These are phyloP conservation scores for Sphagnurus paluster DNA, from an alignment of 1,284 basidiomycete species.

Conservation along the genomic window DNA sequence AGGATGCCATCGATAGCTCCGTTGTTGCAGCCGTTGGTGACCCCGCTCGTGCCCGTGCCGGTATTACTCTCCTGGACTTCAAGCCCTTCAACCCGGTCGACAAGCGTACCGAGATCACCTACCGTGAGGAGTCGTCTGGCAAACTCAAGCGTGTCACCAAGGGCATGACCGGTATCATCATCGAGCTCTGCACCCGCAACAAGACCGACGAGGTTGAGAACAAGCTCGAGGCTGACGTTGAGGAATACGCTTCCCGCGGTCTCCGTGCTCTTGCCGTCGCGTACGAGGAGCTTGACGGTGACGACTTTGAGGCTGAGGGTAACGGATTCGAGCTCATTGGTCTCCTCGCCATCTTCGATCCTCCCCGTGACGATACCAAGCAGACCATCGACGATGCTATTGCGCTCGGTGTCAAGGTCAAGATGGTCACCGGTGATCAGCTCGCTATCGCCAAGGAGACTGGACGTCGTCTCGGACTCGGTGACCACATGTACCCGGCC, in stretches of 20 bases:
- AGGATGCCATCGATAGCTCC: slow-evolving; percentile 94
- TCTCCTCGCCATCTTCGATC: slow-evolving; percentile 97
- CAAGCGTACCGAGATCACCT: slow-evolving; percentile 99
- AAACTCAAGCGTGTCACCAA: slow-evolving; percentile 98
- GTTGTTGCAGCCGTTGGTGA: slow-evolving; percentile 84
- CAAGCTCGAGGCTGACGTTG: slow-evolving; percentile 90
- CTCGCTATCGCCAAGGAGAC: slow-evolving; percentile 99
- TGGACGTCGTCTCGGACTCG: slow-evolving; percentile 90
- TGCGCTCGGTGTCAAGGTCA: slow-evolving; percentile 95
- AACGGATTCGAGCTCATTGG: slow-evolving; percentile 98
- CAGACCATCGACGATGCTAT: slow-evolving; percentile 98
- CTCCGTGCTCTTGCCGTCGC: slow-evolving; percentile 97
- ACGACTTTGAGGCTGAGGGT: slow-evolving; percentile 81
- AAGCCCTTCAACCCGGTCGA: slow-evolving; percentile 99
- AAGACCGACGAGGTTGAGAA: slow-evolving; percentile 92
- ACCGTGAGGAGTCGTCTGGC: slow-evolving; percentile 90
- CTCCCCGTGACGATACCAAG: slow-evolving; percentile 97
- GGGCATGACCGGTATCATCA: slow-evolving; percentile 98
- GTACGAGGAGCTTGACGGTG: slow-evolving; percentile 88
- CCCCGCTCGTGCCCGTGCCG: slow-evolving; percentile 74
- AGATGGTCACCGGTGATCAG: slow-evolving; percentile 99
- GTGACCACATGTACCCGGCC: slow-evolving; percentile 96
- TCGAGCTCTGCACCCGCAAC: slow-evolving; percentile 95
- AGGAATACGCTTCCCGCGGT: slow-evolving; percentile 95
- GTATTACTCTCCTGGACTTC: slow-evolving; percentile 97